Base-by-base conservation (phyloP, 2,329 filamentous ascomycete species). In the Aureobasidium pullulans region DNA sequence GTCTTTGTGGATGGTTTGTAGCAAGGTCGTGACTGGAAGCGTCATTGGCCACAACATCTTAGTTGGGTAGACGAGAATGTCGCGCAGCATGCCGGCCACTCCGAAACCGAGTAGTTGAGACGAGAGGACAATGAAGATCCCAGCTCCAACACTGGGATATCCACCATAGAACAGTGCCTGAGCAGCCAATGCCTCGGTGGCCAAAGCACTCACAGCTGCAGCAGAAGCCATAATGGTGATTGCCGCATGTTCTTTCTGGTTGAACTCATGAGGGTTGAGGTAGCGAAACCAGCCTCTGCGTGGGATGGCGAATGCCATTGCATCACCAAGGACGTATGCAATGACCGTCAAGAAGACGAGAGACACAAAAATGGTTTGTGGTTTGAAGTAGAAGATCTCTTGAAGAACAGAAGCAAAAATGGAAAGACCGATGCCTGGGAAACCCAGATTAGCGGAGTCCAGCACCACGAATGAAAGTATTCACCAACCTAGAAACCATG, bases 41-140 rank as follows among this genome's bases (percentile, higher is more conserved):
- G 70, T 71, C 56, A 69, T 66, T 1, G 76, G 77, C 71, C 73
- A 79, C 15, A 78, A 64, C 69, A 81, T 78, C 60, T 76, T 76
- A 15, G 76, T 78, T 1, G 79, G 78, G 61, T 77, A 76, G 0
- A 81, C 71, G 10, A 80, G 65, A 3, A 76, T 70, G 16, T 73
- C 70, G 10, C 79, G 72, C 64, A 81, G 66, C 19, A 81, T 60
- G 11, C 79, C 79, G 4, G 76, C 75, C 42, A 81, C 66, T 31
- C 78, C 79, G 42, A 77, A 81, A 0, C 79, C 79, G 16, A 81
- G 70, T 8, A 77, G 67, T 50, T 80, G 78, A 2, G 77, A 79
- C 0, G 79, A 78, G 7, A 81, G 64, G 0, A 73, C 69, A 36
- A 79, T 64, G 62, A 81, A 76, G 53, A 81, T 73, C 6, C 72